Evolutionary conservation across 345 rosid genomes (phyloP).

Genomic region (Laguncularia racemosa): DNA sequence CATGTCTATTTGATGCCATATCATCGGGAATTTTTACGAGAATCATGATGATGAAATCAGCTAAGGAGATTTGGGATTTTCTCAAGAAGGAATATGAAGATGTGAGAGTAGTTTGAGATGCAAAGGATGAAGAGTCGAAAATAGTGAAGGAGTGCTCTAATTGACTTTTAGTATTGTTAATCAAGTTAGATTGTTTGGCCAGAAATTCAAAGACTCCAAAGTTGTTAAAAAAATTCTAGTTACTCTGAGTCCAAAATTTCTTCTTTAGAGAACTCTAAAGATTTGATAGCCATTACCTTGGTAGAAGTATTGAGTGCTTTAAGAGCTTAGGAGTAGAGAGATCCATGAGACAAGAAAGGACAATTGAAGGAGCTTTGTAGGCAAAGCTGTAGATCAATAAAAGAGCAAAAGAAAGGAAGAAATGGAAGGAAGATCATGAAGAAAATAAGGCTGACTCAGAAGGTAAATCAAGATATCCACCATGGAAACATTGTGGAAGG

Average conservation of each 20-base stretch:
- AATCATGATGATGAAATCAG: background rate
- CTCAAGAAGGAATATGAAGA: constrained; percentile 7
- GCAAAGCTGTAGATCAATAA: no score
- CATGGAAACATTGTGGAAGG: no score
- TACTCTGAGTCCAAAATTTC: background rate
- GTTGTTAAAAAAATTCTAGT: constrained; percentile 7
- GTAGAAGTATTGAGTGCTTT: background rate
- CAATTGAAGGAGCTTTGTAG: no score
- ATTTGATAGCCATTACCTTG: background rate
- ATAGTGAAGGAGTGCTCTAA: constrained; percentile 4
- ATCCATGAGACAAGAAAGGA: no score
- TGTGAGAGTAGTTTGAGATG: constrained; percentile 8
- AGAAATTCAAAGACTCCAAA: background rate
- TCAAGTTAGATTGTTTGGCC: background rate
- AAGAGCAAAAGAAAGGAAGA: no score
- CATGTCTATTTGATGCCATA: background rate
- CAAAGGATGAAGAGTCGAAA: no score
- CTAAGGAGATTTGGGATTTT: constrained; percentile 7
- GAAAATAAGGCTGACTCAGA: no score
- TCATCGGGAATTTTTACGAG: constrained; percentile 7
- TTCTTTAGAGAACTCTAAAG: constrained; percentile 5
- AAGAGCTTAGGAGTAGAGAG: no score
- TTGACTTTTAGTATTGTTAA: constrained; percentile 6
- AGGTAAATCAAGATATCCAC: no score
- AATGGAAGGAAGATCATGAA: no score